A percentile compares a stretch with the other conserved stretches of the same genome.
phyloP scores from a whole-genome alignment of 2,329 filamentous ascomycete species.

The Apiospora marii region DNA sequence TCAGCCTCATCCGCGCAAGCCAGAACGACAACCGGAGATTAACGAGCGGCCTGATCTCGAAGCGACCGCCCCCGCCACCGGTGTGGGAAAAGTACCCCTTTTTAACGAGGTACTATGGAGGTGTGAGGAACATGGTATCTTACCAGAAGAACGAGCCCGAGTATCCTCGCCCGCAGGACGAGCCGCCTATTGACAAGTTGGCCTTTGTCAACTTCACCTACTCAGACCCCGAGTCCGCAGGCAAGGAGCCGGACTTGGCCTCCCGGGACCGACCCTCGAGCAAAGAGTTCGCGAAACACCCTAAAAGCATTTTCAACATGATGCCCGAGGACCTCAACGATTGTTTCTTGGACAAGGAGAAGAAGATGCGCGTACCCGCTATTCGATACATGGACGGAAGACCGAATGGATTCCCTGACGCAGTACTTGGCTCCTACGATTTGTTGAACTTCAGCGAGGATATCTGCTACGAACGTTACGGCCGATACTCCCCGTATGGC shows the following conservation, averaged over 20 bases:
- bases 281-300: slow-evolving; percentile 59
- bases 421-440: slow-evolving; percentile 87
- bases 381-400: slow-evolving; percentile 80
- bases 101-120: slow-evolving; percentile 88
- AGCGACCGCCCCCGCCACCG: slow-evolving; percentile 66
- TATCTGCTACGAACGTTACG: slow-evolving; percentile 92
- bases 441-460: slow-evolving; percentile 80
- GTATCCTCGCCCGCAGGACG: slow-evolving; percentile 75
- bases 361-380: slow-evolving; percentile 71
- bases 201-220: slow-evolving; percentile 44
- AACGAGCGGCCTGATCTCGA: slow-evolving; percentile 57
- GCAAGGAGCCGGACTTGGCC: slow-evolving; percentile 29
- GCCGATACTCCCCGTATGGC: slow-evolving; percentile 87
- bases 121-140: slow-evolving; percentile 75
- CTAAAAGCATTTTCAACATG: slow-evolving; percentile 46
- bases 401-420: slow-evolving; percentile 83
- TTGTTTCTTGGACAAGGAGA: slow-evolving; percentile 79
- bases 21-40: slow-evolving; percentile 72
- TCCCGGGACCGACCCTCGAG: slow-evolving; percentile 51
- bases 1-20: slow-evolving; percentile 77
- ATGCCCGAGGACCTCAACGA: slow-evolving; percentile 66
- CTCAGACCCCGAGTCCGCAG: background rate
- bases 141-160: slow-evolving; percentile 76
- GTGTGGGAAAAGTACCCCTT: slow-evolving; percentile 88
- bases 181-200: slow-evolving; percentile 54